Evolutionary conservation across 148 eudicot species (phyloP), one percentile per base, ranked within the genome.

Genomic region (Talinum fruticosum): DNA sequence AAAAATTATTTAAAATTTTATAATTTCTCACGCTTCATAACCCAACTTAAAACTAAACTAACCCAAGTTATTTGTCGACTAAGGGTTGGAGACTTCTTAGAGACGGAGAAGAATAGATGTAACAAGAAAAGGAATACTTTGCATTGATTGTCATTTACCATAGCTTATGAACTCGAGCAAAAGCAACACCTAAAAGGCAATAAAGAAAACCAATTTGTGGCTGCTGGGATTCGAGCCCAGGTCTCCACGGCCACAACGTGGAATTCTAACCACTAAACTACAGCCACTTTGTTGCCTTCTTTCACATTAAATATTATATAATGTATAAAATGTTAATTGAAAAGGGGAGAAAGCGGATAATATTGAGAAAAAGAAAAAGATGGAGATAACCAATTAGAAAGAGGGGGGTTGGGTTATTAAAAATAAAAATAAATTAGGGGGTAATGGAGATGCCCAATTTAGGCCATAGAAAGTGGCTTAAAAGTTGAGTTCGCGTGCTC

Each of bases 381-480:
- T 23, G 14, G 13, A 16, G 15, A 26, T 24, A 26, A 8, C 33
- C 66, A 62, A 62, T 62, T 28, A 28, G 66, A 28, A 28, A 10
- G 10, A 5, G 23, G 33, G 13, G 21, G 2, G 62, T 41, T 4
- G 45, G 45, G 4, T 15, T 41, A 59, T 59, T 59, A n/a, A 2
- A 24, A 10, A 54, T 54, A 15, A 54, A 54, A 23, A 54, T 18
- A 28, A 10, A 28, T 15, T 15, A 51, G 34, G 14, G 14, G 30
- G 5, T 26, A 24, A 62, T 26, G 66, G 66, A 26, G 65, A 59
- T 59, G 65, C 65, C 30, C 30, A 75, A 49, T 74, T 73, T 65
- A 49, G 73, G 82, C 82, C 78, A 79, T 14, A n/a, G 68, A 79
- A 73, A 79, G 82, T 66, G 77, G 57, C 6, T 62, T 49, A n/a